Evolutionary conservation across 345 rosid species (phyloP).

Genomic region (Eucalyptus urophylla): DNA sequence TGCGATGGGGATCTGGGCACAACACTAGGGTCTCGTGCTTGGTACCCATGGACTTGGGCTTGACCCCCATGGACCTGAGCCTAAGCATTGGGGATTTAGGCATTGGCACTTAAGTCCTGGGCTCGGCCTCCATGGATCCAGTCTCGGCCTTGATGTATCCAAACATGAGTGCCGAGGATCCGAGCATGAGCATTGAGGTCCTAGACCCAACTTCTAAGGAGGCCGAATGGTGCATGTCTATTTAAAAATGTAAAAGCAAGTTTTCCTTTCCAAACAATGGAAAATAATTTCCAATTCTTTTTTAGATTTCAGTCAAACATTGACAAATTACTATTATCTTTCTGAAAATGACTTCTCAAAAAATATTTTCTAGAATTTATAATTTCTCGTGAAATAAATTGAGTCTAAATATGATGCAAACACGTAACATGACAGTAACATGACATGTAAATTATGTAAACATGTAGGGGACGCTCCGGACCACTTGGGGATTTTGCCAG

Average conservation of each 20-base stretch:
- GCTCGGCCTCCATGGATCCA: background rate
- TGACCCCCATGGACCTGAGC: background rate
- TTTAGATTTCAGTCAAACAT: background rate
- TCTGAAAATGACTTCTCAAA: too few relatives aligned
- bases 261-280: background rate
- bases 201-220: background rate
- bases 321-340: too few relatives aligned
- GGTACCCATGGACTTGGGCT: background rate
- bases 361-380: too few relatives aligned
- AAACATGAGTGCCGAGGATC: background rate
- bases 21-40: background rate
- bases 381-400: too few relatives aligned
- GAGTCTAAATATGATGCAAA: too few relatives aligned
- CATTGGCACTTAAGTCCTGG: accelerated
- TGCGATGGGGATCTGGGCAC: accelerated
- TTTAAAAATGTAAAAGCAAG: background rate
- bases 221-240: background rate
- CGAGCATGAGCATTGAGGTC: background rate
- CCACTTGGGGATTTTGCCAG: background rate
- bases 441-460: background rate
- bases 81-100: background rate
- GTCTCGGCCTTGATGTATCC: background rate
- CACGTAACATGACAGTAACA: background rate
- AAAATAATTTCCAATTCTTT: too few relatives aligned
- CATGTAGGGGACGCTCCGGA: background rate